Evolutionary conservation across 371 early-diverging fungal species (phyloP).

Genomic region (Umbelopsis sp.): DNA sequence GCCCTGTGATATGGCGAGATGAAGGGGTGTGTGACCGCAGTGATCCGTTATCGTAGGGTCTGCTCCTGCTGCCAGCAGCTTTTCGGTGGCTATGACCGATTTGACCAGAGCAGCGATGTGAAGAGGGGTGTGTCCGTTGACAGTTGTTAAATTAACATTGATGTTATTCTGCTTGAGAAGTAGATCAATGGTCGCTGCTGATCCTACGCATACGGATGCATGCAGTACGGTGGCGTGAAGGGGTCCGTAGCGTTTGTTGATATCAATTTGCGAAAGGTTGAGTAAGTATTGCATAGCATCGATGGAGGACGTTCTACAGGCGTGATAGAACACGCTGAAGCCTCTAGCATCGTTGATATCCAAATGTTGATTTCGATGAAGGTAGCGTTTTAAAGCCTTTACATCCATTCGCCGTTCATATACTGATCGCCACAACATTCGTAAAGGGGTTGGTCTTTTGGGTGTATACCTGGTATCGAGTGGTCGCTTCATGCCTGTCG

Average conservation of each 20-base stretch:
- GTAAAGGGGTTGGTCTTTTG: constrained; percentile 9
- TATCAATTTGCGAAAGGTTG: constrained; percentile 7
- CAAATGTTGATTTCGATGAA: background rate
- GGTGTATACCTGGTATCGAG: background rate
- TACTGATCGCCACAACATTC: background rate
- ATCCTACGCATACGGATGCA: constrained; percentile 17
- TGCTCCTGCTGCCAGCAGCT: constrained; percentile 17
- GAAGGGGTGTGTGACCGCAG: constrained; percentile 15
- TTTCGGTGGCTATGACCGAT: constrained; percentile 8
- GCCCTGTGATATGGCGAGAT: constrained; percentile 14
- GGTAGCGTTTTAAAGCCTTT: background rate
- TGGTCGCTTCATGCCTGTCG: constrained; percentile 8
- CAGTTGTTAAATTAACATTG: constrained; percentile 34
- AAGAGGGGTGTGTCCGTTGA: constrained; percentile 40
- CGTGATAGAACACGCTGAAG: constrained; percentile 7
- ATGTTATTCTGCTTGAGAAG: constrained; percentile 31
- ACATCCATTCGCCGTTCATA: constrained; percentile 11
- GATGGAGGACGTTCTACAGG: constrained; percentile 1
- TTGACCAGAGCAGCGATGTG: constrained; percentile 38
- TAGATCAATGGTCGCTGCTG: constrained; percentile 29
- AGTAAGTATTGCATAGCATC: constrained; percentile 7
- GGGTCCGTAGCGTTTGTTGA: background rate
- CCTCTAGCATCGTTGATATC: constrained; percentile 8
- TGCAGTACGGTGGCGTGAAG: background rate
- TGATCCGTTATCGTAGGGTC: background rate